Percentiles rank a stretch among this genome's conserved stretches.
Evolutionary conservation across 495 filamentous ascomycete genomes (phyloP).

Genomic region (Bombardia bombarda): DNA sequence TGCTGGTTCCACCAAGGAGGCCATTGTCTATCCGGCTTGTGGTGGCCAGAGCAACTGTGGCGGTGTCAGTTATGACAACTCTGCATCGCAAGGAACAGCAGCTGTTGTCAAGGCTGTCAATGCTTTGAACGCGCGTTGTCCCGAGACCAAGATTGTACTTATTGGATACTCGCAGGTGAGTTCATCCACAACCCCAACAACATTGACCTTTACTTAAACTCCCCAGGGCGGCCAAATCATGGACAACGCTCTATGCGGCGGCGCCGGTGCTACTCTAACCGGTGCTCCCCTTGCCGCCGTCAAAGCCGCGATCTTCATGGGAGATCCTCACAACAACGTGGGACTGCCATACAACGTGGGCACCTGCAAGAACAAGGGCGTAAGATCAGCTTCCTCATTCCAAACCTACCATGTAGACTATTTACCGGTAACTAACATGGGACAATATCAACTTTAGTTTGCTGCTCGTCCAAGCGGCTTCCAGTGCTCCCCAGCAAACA

Average conservation of each 20-base stretch:
- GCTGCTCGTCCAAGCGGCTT: conserved; percentile 49
- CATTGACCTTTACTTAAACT: background rate
- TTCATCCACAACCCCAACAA: no score
- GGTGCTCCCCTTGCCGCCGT: conserved; percentile 34
- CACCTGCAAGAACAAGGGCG: conserved; percentile 46
- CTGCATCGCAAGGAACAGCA: conserved; percentile 41
- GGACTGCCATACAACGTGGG: conserved; percentile 56
- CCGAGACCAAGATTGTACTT: conserved; percentile 49
- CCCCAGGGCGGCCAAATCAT: conserved; percentile 53
- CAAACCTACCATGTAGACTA: background rate
- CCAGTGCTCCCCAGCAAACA: conserved; percentile 40
- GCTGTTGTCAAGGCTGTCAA: conserved; percentile 51
- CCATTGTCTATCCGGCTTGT: conserved; percentile 54
- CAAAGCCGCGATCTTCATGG: conserved; percentile 58
- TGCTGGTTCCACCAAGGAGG: conserved; percentile 46
- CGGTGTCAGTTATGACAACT: conserved; percentile 44
- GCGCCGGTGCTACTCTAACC: conserved; percentile 40
- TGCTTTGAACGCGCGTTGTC: conserved; percentile 44
- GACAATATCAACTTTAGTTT: conserved; percentile 32
- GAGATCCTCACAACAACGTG: conserved; percentile 45
- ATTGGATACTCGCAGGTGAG: conserved; percentile 54
- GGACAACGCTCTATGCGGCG: conserved; percentile 56
- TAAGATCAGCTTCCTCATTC: conserved; percentile 32
- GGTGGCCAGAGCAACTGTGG: conserved; percentile 45
- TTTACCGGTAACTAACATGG: background rate